phyloP scores from a whole-genome alignment of 192 early-diverging fungal species.

The Coemansia sp. region DNA sequence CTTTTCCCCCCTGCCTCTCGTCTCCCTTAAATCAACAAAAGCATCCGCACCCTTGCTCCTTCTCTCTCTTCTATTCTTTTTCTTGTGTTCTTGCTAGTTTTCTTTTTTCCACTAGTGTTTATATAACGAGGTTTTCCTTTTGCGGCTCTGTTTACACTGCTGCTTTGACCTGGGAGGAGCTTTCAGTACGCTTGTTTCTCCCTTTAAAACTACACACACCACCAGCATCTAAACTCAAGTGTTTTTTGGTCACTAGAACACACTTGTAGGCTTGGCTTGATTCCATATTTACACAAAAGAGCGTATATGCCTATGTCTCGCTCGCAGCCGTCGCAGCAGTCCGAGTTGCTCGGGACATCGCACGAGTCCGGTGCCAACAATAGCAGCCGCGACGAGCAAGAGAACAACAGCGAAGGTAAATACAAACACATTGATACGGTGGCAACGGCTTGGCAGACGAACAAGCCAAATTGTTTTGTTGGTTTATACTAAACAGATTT shows the following conservation, averaged over 20 bases:
- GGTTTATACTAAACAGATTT: slow-evolving; percentile 4
- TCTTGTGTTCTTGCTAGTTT: neutral
- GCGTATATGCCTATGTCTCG: slow-evolving; percentile 15
- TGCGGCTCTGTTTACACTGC: no score
- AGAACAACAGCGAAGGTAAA: slow-evolving; percentile 39
- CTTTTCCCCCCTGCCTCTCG: neutral
- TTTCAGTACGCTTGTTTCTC: no score
- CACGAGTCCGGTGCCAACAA: slow-evolving; percentile 8
- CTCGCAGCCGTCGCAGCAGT: slow-evolving; percentile 18
- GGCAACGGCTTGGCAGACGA: slow-evolving; percentile 1
- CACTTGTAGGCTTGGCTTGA: neutral
- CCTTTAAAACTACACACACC: neutral
- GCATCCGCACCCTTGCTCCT: slow-evolving; percentile 7
- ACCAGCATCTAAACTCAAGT: neutral
- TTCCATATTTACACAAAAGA: neutral
- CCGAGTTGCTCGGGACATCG: slow-evolving; percentile 1
- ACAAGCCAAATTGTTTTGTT: neutral
- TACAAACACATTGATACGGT: slow-evolving; percentile 1
- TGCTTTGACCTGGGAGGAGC: no score
- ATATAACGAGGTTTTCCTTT: no score
- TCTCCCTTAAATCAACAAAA: slow-evolving; percentile 3
- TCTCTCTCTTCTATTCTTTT: neutral
- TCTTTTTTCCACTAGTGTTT: neutral
- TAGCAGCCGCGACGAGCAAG: slow-evolving; percentile 11
- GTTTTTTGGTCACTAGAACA: neutral